Conservation (phyloP, 2,329 filamentous ascomycete genomes). For the Fusarium cicatricum region DNA sequence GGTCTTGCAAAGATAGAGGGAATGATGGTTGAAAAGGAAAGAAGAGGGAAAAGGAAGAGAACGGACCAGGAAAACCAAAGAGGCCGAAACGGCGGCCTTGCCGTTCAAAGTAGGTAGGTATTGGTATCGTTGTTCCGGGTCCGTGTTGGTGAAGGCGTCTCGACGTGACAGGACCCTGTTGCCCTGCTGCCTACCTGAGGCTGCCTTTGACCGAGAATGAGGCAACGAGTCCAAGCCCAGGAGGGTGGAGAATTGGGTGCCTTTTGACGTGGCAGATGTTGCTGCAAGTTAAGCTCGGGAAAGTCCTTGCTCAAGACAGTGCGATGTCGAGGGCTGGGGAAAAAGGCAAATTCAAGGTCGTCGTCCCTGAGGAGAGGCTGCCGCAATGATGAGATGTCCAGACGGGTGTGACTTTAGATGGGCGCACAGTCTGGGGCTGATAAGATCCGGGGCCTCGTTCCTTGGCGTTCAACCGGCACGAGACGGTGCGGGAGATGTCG, state of each 20-base stretch:
- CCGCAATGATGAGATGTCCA: constrained; percentile 9
- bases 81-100: constrained; percentile 17
- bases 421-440: constrained; percentile 20
- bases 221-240: background rate
- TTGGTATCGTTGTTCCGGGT: constrained; percentile 6
- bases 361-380: background rate
- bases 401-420: constrained; percentile 14
- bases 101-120: constrained; percentile 26
- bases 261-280: constrained; percentile 9
- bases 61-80: constrained; percentile 29
- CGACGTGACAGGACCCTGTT: constrained; percentile 8
- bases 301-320: constrained; percentile 2
- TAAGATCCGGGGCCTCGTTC: constrained; percentile 8
- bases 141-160: constrained; percentile 26
- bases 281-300: background rate
- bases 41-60: constrained; percentile 11
- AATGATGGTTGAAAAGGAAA: background rate
- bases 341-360: constrained; percentile 26
- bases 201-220: constrained; percentile 15
- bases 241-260: constrained; percentile 17
- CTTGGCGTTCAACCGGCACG: constrained; percentile 1
- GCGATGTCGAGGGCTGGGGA: constrained; percentile 3
- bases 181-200: constrained; percentile 25
- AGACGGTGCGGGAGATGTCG: background rate
- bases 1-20: constrained; percentile 2